Evolutionary conservation across 1,284 basidiomycete genomes (phyloP).

Genomic region (Apiotrichum domesticum): DNA sequence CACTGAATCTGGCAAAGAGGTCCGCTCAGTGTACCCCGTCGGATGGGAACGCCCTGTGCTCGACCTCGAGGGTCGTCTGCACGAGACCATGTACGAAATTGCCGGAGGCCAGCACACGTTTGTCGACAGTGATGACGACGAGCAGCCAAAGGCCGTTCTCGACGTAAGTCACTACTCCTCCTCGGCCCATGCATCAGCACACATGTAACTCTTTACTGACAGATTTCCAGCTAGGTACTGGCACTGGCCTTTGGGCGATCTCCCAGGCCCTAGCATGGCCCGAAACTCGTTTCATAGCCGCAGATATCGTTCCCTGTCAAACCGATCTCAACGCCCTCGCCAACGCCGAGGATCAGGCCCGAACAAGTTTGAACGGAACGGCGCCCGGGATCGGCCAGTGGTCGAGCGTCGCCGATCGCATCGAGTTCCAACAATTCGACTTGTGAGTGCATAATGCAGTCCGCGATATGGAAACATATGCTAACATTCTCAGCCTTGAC

Average conservation of each 20-base stretch:
- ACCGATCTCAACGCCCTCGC: conserved; percentile 27
- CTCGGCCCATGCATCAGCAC: neutral
- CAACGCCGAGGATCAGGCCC: conserved; percentile 19
- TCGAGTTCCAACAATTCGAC: conserved; percentile 38
- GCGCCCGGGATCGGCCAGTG: conserved; percentile 28
- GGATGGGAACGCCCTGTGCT: conserved; percentile 42
- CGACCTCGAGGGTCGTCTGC: conserved; percentile 40
- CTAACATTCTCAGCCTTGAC: conserved; percentile 26
- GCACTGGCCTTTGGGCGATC: conserved; percentile 43
- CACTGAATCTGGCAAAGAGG: conserved; percentile 8
- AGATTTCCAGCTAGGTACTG: conserved; percentile 35
- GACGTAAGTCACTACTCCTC: conserved; percentile 30
- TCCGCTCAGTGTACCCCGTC: conserved; percentile 29
- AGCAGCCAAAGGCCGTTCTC: conserved; percentile 29
- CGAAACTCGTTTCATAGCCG: conserved; percentile 34
- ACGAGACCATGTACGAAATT: conserved; percentile 40
- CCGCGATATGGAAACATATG: no score
- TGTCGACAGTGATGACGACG: conserved; percentile 15
- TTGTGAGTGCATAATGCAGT: conserved; percentile 31
- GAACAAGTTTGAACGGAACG: conserved; percentile 12
- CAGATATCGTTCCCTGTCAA: conserved; percentile 40
- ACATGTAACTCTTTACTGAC: neutral
- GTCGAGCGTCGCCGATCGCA: conserved; percentile 30
- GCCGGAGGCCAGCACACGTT: conserved; percentile 35
- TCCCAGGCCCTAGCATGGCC: conserved; percentile 40